Evolutionary conservation across 495 filamentous ascomycete genomes (phyloP), one percentile per base, ranked within the genome.

Genomic region (Neurospora sp.): DNA sequence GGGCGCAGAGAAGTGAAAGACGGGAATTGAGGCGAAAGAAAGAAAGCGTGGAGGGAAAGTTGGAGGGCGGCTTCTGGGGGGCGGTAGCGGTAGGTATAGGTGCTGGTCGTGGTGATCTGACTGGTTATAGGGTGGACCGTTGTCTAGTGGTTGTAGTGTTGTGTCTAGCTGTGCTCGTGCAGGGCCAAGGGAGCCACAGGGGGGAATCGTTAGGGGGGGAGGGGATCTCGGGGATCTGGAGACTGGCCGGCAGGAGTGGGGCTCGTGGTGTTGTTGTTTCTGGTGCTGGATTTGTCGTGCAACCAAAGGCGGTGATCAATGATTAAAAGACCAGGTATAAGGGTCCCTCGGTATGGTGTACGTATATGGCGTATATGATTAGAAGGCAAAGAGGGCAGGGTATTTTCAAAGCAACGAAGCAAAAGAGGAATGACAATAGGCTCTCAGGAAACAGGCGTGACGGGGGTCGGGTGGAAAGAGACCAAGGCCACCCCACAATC

Each of bases 1-100:
- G 71, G n/a, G 37, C 23, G 39, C 46, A 62, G 41, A 5, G 46
- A 39, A 75, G 44, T 35, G 62, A 72, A 73, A 76, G 14, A 71
- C 39, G n/a, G 73, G 7, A 69, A 23, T 66, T 40, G 42, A 41
- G 37, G 54, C 69, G 75, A 59, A 38, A 71, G 46, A 44, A 41
- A 39, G 71, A 66, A 38, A 69, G 72, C 41, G 46, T 69, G 27
- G 54, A 66, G 27, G 27, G 27, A 66, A 66, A 66, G 54, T 66
- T 66, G 54, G 54, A 66, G 27, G 54, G 54, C 54, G 27, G 27
- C 14, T 66, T 66, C 54, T 66, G 54, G 54, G 54, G 46, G 54
- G 54, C 54, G 54, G 54, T 35, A 66, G 54, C 54, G 54, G 54
- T 66, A 66, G 54, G 54, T 66, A 66, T 66, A 66, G 54, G 54